A percentile compares a stretch with the other conserved stretches of the same genome.
phyloP scores from a whole-genome alignment of 352 stramenopile species.

The Pythium diclinum region DNA sequence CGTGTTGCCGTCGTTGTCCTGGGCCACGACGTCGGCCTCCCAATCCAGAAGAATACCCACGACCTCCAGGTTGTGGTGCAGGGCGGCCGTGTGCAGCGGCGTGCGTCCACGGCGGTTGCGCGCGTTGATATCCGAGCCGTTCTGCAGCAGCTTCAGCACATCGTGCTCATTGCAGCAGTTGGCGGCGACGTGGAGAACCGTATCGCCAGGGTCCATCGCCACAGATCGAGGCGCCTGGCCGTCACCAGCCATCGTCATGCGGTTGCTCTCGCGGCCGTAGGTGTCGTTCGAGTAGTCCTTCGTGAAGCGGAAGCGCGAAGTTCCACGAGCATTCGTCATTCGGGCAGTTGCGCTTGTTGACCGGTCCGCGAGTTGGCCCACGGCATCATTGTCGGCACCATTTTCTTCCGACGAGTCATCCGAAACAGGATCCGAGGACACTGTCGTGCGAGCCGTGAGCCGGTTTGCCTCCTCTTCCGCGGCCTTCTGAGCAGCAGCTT shows the following conservation, averaged over 20 bases:
- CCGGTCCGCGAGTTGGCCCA: constrained; percentile 17
- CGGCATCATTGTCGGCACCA: neutral
- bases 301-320: constrained; percentile 78
- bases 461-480: constrained; percentile 52
- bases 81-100: constrained; percentile 74
- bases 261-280: constrained; percentile 21
- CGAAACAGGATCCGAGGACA: constrained; percentile 66
- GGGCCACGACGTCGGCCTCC: constrained; percentile 74
- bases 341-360: constrained; percentile 10
- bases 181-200: constrained; percentile 79
- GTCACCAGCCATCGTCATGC: constrained; percentile 28
- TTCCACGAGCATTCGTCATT: constrained; percentile 31
- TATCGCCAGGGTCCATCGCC: constrained; percentile 84
- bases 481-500: constrained; percentile 24
- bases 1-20: constrained; percentile 84
- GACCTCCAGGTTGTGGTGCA: constrained; percentile 82
- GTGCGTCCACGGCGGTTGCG: constrained; percentile 76
- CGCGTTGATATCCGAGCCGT: constrained; percentile 83
- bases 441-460: constrained; percentile 50
- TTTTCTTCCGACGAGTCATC: constrained; percentile 66
- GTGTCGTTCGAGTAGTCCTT: constrained; percentile 71
- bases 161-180: constrained; percentile 88
- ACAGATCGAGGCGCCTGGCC: constrained; percentile 64
- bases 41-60: constrained; percentile 78
- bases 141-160: constrained; percentile 82